Conservation (phyloP, 805 yeast genomes). For the Myxozyma monticola region DNA sequence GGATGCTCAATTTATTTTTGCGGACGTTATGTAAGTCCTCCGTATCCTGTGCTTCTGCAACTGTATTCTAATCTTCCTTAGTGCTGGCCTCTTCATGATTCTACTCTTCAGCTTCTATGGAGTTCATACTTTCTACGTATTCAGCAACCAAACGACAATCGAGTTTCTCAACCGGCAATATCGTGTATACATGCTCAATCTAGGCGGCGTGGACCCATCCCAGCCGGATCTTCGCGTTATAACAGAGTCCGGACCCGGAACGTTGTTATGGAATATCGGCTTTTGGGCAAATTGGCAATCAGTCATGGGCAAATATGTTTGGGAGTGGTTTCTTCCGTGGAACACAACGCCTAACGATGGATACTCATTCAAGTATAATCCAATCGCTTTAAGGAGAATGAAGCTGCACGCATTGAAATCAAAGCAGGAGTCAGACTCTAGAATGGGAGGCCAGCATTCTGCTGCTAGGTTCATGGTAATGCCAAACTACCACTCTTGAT, state of each 20-base stretch:
- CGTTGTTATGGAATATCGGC: conserved; percentile 26
- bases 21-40: conserved; percentile 12
- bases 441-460: no score
- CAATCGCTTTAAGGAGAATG: no score
- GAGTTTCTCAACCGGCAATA: conserved; percentile 18
- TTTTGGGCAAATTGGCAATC: conserved; percentile 26
- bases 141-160: conserved; percentile 19
- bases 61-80: conserved; percentile 1
- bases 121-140: conserved; percentile 19
- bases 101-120: conserved; percentile 9
- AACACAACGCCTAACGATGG: conserved; percentile 20
- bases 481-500: background rate
- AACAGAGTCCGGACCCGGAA: conserved; percentile 22
- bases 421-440: no score
- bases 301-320: conserved; percentile 29
- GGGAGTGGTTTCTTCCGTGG: conserved; percentile 33
- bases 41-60: background rate
- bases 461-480: conserved; percentile 6
- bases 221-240: conserved; percentile 6
- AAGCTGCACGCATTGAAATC: no score
- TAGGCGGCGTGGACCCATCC: conserved; percentile 1
- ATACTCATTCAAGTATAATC: conserved; percentile 19
- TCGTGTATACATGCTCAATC: conserved; percentile 12
- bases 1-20: conserved; percentile 27
- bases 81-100: conserved; percentile 10